Conservation (phyloP, 1,284 basidiomycete species). For the Papiliotrema laurentii region DNA sequence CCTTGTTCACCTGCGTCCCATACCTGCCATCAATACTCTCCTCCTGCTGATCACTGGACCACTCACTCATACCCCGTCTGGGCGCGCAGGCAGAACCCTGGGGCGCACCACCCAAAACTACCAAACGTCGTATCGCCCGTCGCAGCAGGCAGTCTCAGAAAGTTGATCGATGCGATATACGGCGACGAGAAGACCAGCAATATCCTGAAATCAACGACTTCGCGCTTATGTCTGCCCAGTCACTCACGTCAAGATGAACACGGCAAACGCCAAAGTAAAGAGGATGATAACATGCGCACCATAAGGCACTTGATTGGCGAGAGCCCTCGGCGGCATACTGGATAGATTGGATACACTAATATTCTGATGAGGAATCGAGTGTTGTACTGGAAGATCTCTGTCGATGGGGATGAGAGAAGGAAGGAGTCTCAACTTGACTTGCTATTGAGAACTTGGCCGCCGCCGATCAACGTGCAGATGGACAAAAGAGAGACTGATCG, state of each 20-base stretch:
- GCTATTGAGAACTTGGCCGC: no score
- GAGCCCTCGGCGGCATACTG: not conserved
- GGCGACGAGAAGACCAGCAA: constrained; percentile 44
- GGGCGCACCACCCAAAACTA: constrained; percentile 40
- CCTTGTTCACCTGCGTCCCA: constrained; percentile 32
- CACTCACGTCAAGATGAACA: constrained; percentile 36
- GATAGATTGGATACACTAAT: not conserved
- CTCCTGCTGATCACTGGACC: no score
- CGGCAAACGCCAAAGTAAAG: constrained; percentile 31
- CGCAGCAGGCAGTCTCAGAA: constrained; percentile 21
- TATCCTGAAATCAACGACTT: constrained; percentile 22
- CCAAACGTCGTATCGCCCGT: constrained; percentile 31
- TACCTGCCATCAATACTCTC: constrained; percentile 20
- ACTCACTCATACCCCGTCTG: constrained; percentile 38
- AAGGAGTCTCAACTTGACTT: no score
- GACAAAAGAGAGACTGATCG: no score
- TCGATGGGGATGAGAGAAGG: no score
- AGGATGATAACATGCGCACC: constrained; percentile 42
- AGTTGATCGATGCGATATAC: constrained; percentile 39
- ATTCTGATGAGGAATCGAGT: not conserved
- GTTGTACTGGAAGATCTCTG: constrained; percentile 11
- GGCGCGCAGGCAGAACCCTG: constrained; percentile 26
- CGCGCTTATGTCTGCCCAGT: not conserved
- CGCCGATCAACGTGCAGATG: no score
- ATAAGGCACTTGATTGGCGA: constrained; percentile 20